Percentiles rank a stretch among this genome's conserved stretches.
phyloP scores from a whole-genome alignment of 1,139 yeast genomes.

The Saccharomycopsis crataegensis region DNA sequence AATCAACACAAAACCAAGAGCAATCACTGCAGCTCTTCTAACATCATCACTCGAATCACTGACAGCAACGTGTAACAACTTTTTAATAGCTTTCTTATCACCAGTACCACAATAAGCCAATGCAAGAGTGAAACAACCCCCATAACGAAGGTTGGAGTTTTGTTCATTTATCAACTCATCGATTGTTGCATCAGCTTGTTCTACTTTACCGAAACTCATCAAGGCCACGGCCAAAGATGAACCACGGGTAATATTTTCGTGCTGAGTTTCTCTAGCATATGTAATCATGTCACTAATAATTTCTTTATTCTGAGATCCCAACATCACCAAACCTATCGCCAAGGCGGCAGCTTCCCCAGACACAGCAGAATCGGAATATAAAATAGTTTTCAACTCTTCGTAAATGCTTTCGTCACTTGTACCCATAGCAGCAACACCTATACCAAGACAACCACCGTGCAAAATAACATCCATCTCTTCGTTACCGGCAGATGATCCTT shows the following conservation, averaged over 20 bases:
- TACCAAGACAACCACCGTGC: conserved; percentile 95
- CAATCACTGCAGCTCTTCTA: conserved; percentile 90
- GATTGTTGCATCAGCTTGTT: conserved; percentile 67
- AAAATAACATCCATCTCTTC: conserved; percentile 79
- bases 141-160: conserved; percentile 82
- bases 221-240: conserved; percentile 85
- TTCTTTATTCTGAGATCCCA: conserved; percentile 68
- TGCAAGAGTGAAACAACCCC: conserved; percentile 92
- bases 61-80: conserved; percentile 85
- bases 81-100: conserved; percentile 77
- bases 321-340: conserved; percentile 93
- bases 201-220: conserved; percentile 80
- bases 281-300: conserved; percentile 79
- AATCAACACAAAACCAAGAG: conserved; percentile 86
- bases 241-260: conserved; percentile 90
- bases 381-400: conserved; percentile 76
- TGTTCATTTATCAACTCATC: conserved; percentile 65
- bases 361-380: conserved; percentile 86
- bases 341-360: conserved; percentile 97
- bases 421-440: conserved; percentile 97
- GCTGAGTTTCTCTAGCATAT: conserved; percentile 93
- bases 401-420: conserved; percentile 66
- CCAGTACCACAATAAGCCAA: conserved; percentile 97
- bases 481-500: conserved; percentile 57
- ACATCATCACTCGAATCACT: conserved; percentile 96